Conservation (phyloP, 495 filamentous ascomycete species). For the Aspergillus leporis region DNA sequence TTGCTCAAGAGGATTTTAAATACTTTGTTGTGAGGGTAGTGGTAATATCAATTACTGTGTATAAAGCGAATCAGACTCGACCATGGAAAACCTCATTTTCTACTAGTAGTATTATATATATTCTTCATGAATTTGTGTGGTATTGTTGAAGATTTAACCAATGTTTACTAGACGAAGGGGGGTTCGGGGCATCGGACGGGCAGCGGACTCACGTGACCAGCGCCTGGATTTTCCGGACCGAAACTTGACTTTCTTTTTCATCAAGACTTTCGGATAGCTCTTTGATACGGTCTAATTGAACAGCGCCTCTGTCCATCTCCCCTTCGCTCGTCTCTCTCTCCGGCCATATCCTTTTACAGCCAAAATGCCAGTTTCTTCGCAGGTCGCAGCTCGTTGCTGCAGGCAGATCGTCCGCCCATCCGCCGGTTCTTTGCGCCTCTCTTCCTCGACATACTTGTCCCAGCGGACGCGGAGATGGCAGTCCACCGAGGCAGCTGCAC, state of each 20-base stretch:
- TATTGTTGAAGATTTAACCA: too few relatives aligned
- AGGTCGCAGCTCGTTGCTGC: slow-evolving; percentile 48
- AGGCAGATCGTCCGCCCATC: slow-evolving; percentile 49
- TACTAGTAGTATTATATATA: too few relatives aligned
- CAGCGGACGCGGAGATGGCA: slow-evolving; percentile 50
- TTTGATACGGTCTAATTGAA: slow-evolving; percentile 18
- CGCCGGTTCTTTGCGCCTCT: slow-evolving; percentile 43
- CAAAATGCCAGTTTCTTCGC: slow-evolving; percentile 46
- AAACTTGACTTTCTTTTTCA: slow-evolving; percentile 33
- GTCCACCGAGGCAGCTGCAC: slow-evolving; percentile 55
- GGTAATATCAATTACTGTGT: neutral
- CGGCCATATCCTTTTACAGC: slow-evolving; percentile 7
- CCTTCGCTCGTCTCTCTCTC: slow-evolving; percentile 15
- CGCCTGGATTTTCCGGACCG: slow-evolving; percentile 41
- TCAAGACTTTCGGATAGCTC: slow-evolving; percentile 18
- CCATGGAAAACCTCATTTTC: neutral
- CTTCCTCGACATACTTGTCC: slow-evolving; percentile 44
- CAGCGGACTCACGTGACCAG: slow-evolving; percentile 31
- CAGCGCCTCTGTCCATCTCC: slow-evolving; percentile 9
- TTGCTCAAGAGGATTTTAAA: neutral
- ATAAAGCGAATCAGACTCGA: neutral
- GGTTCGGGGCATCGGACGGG: neutral
- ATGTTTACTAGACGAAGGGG: too few relatives aligned
- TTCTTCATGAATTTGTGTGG: too few relatives aligned
- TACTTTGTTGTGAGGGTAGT: slow-evolving; percentile 6